Evolutionary conservation across 192 early-diverging fungal genomes (phyloP).

Genomic region (Cladochytrium replicatum): DNA sequence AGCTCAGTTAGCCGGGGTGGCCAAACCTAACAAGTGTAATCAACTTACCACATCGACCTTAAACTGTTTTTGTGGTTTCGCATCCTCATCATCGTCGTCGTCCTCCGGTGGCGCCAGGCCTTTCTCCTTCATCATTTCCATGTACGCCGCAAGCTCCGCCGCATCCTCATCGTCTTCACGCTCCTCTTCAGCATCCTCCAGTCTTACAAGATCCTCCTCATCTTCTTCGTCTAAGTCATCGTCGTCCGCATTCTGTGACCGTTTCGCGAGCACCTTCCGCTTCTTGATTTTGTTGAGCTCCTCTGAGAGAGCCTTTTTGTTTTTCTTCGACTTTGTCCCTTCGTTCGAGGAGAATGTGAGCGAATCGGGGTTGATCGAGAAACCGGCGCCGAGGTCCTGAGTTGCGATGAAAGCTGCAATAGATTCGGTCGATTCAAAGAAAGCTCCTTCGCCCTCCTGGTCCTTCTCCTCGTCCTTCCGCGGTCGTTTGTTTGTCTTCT

Average conservation of each 20-base stretch:
- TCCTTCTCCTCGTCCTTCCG: too few species aligned
- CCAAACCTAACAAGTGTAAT: not conserved
- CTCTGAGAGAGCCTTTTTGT: not conserved
- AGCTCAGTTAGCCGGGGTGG: constrained; percentile 6
- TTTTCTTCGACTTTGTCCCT: constrained; percentile 11
- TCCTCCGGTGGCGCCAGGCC: constrained; percentile 3
- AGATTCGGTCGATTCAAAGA: too few species aligned
- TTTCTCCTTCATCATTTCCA: constrained; percentile 20
- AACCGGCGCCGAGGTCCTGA: not conserved
- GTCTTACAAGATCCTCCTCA: not conserved
- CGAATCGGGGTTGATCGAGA: constrained; percentile 9
- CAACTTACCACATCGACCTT: constrained; percentile 15
- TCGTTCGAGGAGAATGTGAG: constrained; percentile 6
- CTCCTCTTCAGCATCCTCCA: constrained; percentile 7
- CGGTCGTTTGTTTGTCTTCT: too few species aligned
- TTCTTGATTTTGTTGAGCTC: not conserved
- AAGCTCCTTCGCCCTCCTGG: too few species aligned
- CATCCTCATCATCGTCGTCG: constrained; percentile 13
- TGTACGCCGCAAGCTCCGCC: constrained; percentile 21
- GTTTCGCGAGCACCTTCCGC: not conserved
- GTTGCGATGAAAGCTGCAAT: constrained; percentile 13
- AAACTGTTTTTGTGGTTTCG: constrained; percentile 6
- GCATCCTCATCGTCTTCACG: constrained; percentile 9
- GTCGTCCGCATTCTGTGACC: not conserved
- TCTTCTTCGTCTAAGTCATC: not conserved